Evolutionary conservation across 805 yeast species (phyloP).

Genomic region (Lipomyces sp.): DNA sequence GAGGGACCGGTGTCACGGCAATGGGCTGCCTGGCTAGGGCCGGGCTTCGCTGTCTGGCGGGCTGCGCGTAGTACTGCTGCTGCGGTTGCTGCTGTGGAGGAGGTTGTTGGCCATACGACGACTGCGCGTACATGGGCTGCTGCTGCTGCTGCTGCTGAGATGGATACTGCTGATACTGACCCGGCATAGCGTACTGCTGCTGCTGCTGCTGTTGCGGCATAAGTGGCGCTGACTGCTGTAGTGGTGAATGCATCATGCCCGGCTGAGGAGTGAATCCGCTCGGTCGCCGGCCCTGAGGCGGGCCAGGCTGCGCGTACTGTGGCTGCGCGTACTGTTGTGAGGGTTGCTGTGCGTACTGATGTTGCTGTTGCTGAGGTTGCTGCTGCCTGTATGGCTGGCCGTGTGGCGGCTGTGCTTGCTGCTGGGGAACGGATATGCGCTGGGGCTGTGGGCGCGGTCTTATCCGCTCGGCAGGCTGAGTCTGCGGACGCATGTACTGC

Average conservation of each 20-base stretch:
- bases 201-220: slow-evolving; percentile 3
- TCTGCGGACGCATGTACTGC: neutral
- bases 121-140: neutral
- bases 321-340: no score
- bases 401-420: slow-evolving; percentile 1
- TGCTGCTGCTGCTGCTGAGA: slow-evolving; percentile 17
- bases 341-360: no score
- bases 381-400: slow-evolving; percentile 2
- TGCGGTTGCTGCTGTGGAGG: slow-evolving; percentile 1
- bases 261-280: no score
- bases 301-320: no score
- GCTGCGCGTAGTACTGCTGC: neutral
- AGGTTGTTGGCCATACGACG: neutral
- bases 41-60: neutral
- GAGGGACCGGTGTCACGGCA: no score
- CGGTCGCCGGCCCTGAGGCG: no score
- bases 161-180: slow-evolving; percentile 8
- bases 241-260: no score
- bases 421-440: no score
- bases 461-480: neutral
- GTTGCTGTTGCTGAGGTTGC: slow-evolving; percentile 4
- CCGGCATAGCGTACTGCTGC: slow-evolving; percentile 3
- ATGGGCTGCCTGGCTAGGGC: no score
- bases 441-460: neutral
- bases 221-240: no score